Base-by-base conservation (phyloP, 768 basidiomycete genomes). In the Leccinum ochraceum region DNA sequence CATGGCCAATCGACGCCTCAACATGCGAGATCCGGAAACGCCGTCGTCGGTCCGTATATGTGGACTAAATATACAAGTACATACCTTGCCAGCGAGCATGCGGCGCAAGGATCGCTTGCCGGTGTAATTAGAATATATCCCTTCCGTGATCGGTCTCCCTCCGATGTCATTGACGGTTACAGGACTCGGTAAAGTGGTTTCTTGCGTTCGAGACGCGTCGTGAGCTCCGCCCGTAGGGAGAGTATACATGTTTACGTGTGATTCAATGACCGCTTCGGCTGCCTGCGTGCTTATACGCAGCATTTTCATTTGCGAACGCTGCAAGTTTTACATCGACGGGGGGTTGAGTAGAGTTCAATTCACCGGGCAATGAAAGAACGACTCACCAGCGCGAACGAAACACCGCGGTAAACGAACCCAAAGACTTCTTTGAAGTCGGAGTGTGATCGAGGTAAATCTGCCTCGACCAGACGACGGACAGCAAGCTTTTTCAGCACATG, bases 391-490 rank as follows among this genome's bases (percentile, higher is more conserved):
- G 79, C 76, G 66, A 80, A 81, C 37, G 67, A 58, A 7, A 74
- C 70, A 1, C 79, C 78, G 17, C 74, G 73, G 58, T 79, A 79
- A n/a, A 76, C 74, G 49, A 68, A 74, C 20, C 75, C 73, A 36
- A 72, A 80, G 7, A 78, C 51, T 1, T 80, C 78, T 52, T 74
- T 74, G 69, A 80, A 80, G 26, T 79, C 79, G 4, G 66, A 52
- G 46, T 81, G 76, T 0, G 70, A 66, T 52, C 77, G 79, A 1
- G 67, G 36, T 22, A 80, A 62, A 1, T 78, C 77, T 7, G 63
- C 72, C 10, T 63, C 60, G 2, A 66, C 56, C 1, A 80, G 73
- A 36, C 67, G 70, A 9, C 67, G 72, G 9, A 75, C 75, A 8
- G 77, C 69, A 26, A 74, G 64, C 55, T 72, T 74, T 70, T 82